Base-by-base conservation (phyloP, 345 rosid genomes). In the Clarkia xantiana region DNA sequence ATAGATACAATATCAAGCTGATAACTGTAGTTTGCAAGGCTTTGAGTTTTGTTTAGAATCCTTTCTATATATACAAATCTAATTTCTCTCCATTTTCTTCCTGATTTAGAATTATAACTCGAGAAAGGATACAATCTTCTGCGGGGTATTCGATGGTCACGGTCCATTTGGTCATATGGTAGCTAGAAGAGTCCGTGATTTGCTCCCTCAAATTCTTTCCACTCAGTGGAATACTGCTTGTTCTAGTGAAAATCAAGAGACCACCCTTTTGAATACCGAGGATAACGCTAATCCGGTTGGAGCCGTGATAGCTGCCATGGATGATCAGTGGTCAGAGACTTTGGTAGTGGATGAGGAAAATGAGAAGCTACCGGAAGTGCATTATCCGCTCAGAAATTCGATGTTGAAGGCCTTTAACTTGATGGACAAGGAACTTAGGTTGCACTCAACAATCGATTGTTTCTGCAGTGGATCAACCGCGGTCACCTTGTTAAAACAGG, bases 161-260 rank as follows among this genome's bases (percentile, higher is more conserved):
- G 97, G 97, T 58, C 97, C 96, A 45, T 79, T 63, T 45, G 97
- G 97, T 74, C 97, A 90, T 72, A 74, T 79, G 88, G 97, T 86
- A 14, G 77, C 97, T 9, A 83, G 76, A 79, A 86, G 69, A 76
- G 94, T 86, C 34, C 69, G 95, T 46, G 97, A 86, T 62, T 72
- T 91, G 38, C 84, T 90, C 61, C 94, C 97, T 8, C 59, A 61
- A 46, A 66, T 71, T 9, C 66, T 90, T 53, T 69, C 67, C 60
- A 68, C 71, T 0, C 91, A 79, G 48, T 67, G 91, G 91, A 69
- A 77, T 62, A 52, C 36, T 29, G 36, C 60, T 64, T 52, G 47
- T 23, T 57, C 58, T 6, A 55, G 56, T 42, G 62, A 62, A 19
- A 76, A 67, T 10, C 71, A 67, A 59, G 62, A 42, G 58, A 11